phyloP scores from a whole-genome alignment of 176 grass and related monocot genomes.

The Elymus sibiricus region DNA sequence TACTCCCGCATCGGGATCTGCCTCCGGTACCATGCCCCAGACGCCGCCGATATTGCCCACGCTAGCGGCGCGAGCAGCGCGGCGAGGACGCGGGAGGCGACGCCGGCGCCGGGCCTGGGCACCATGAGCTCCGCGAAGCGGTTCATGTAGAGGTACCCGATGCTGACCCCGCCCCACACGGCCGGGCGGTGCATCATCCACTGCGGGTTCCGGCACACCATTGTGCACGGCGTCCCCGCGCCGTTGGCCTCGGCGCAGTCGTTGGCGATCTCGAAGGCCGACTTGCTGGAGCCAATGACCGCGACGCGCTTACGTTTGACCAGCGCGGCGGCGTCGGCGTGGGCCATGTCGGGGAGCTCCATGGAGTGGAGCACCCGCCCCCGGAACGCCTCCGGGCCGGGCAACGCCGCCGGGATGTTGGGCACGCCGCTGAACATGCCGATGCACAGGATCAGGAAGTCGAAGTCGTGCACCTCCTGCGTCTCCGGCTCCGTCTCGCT shows the following conservation, averaged over 20 bases:
- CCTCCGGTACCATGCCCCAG: slow-evolving; percentile 32
- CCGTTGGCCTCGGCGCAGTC: slow-evolving; percentile 46
- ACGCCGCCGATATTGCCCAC: slow-evolving; percentile 38
- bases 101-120: slow-evolving; percentile 43
- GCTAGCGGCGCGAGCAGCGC: slow-evolving; percentile 45
- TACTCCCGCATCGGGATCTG: slow-evolving; percentile 38
- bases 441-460: slow-evolving; percentile 76
- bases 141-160: slow-evolving; percentile 45
- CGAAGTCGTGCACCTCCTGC: slow-evolving; percentile 44
- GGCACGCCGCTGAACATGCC: slow-evolving; percentile 75
- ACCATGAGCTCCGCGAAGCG: slow-evolving; percentile 61
- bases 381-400: slow-evolving; percentile 50
- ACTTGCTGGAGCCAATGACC: slow-evolving; percentile 42
- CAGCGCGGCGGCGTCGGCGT: slow-evolving; percentile 27
- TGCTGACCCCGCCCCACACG: slow-evolving; percentile 27
- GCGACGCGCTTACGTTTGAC: slow-evolving; percentile 45
- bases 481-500: not conserved
- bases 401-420: slow-evolving; percentile 52
- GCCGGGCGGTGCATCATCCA: slow-evolving; percentile 34
- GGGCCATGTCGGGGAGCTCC: slow-evolving; percentile 45
- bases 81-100: slow-evolving; percentile 27
- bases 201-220: slow-evolving; percentile 37
- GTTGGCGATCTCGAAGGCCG: slow-evolving; percentile 32
- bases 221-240: slow-evolving; percentile 39
- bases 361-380: slow-evolving; percentile 61